Percentiles rank a stretch among this genome's conserved stretches.
Conservation (phyloP, 2,329 filamentous ascomycete genomes). For the Fusarium transvaalense region DNA sequence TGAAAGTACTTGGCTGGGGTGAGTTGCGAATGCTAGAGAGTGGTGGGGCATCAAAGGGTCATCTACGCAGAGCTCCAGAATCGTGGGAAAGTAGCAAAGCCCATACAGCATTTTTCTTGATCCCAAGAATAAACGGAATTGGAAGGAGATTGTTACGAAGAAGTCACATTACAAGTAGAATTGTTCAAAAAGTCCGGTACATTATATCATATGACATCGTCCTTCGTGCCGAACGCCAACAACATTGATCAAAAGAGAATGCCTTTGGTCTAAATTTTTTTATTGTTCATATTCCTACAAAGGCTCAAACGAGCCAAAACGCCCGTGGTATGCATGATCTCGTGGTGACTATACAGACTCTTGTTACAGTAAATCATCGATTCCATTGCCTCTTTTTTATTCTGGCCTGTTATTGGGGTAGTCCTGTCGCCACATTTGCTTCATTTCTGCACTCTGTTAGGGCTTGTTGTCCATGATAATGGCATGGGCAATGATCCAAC, state of each 20-base stretch:
- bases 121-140: background rate
- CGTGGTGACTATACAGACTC: conserved; percentile 50
- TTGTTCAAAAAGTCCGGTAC: background rate
- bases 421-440: conserved; percentile 59
- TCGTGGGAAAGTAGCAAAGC: conserved; percentile 5
- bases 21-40: conserved; percentile 26
- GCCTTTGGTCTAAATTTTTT: conserved; percentile 3
- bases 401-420: conserved; percentile 53
- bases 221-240: background rate
- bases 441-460: conserved; percentile 56
- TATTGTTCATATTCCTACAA: conserved; percentile 50
- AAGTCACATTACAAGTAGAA: background rate
- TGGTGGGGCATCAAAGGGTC: conserved; percentile 41
- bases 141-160: background rate
- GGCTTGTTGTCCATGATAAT: conserved; percentile 12
- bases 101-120: background rate
- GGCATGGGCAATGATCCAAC: background rate
- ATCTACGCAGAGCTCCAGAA: conserved; percentile 24
- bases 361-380: conserved; percentile 48
- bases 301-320: conserved; percentile 51
- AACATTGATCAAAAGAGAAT: background rate
- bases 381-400: conserved; percentile 39
- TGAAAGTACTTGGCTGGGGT: conserved; percentile 34
- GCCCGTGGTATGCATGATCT: conserved; percentile 52
- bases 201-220: background rate